Evolutionary conservation across 2,329 filamentous ascomycete genomes (phyloP).

Genomic region (Diplocarpon rosae): DNA sequence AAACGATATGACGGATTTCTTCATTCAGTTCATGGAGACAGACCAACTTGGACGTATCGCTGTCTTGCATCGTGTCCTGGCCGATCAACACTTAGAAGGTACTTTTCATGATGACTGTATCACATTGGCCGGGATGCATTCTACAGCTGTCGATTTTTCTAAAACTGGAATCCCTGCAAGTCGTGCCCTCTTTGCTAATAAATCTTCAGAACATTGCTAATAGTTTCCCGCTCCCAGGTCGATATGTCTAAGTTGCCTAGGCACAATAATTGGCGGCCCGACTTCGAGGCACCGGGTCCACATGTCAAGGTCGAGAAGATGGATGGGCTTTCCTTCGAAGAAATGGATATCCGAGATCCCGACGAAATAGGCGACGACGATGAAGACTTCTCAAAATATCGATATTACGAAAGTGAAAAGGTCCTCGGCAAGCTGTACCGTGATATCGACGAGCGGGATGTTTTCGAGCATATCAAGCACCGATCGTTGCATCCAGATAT

Average conservation of each 20-base stretch:
- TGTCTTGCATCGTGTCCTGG: conserved; percentile 49
- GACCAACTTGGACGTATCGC: conserved; percentile 58
- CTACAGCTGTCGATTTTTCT: conserved; percentile 63
- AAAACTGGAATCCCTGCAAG: conserved; percentile 56
- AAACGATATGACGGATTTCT: conserved; percentile 68
- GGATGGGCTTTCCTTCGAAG: conserved; percentile 20
- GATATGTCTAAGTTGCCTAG: conserved; percentile 17
- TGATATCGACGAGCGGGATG: conserved; percentile 58
- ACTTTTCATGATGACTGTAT: conserved; percentile 41
- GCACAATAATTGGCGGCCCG: conserved; percentile 30
- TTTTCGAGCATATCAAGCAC: conserved; percentile 33
- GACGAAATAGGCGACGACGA: conserved; percentile 30
- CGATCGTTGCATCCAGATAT: conserved; percentile 6
- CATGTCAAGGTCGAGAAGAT: conserved; percentile 32
- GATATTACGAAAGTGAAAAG: conserved; percentile 58
- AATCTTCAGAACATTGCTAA: too few species aligned
- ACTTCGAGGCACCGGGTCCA: conserved; percentile 42
- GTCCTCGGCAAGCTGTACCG: conserved; percentile 62
- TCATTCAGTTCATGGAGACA: conserved; percentile 64
- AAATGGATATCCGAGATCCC: conserved; percentile 26
- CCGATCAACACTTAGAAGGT: conserved; percentile 44
- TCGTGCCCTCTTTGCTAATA: neutral
- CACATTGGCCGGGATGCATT: conserved; percentile 51
- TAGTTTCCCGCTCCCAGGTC: conserved; percentile 11
- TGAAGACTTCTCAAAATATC: conserved; percentile 35